Evolutionary conservation across 306 rosid genomes (phyloP).

Genomic region (Lathyrus aphaca): DNA sequence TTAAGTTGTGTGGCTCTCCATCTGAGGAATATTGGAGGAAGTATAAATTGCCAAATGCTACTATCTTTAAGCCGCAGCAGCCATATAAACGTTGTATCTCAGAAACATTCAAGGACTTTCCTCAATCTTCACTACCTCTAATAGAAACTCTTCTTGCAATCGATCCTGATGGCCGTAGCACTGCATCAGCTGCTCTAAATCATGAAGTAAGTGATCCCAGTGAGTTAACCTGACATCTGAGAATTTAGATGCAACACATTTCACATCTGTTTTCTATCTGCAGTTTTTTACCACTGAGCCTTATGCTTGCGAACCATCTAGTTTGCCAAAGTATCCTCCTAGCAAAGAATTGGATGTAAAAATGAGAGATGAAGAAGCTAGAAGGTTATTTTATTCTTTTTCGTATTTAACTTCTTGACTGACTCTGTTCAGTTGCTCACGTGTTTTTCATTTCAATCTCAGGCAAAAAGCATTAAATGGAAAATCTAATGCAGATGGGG

Average conservation of each 20-base stretch:
- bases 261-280: slow-evolving; percentile 41
- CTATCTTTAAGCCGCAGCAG: slow-evolving; percentile 95
- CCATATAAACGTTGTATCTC: slow-evolving; percentile 77
- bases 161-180: slow-evolving; percentile 75
- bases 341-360: slow-evolving; percentile 95
- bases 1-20: slow-evolving; percentile 96
- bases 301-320: slow-evolving; percentile 86
- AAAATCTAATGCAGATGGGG: slow-evolving; percentile 69
- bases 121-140: slow-evolving; percentile 70
- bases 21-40: slow-evolving; percentile 97
- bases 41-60: slow-evolving; percentile 90
- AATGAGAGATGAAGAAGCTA: slow-evolving; percentile 93
- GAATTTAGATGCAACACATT: slow-evolving; percentile 31
- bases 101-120: slow-evolving; percentile 86
- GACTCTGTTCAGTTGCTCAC: slow-evolving; percentile 35
- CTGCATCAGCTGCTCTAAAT: slow-evolving; percentile 68
- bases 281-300: slow-evolving; percentile 91
- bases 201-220: slow-evolving; percentile 69
- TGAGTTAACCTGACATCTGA: slow-evolving; percentile 30
- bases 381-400: slow-evolving; percentile 62
- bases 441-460: slow-evolving; percentile 40
- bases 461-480: slow-evolving; percentile 82
- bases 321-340: slow-evolving; percentile 93
- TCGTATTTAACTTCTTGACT: slow-evolving; percentile 36
- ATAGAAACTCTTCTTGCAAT: slow-evolving; percentile 80